A percentile compares a stretch with the other conserved stretches of the same genome.
phyloP scores from a whole-genome alignment of 768 basidiomycete genomes.

The Chiua virens region DNA sequence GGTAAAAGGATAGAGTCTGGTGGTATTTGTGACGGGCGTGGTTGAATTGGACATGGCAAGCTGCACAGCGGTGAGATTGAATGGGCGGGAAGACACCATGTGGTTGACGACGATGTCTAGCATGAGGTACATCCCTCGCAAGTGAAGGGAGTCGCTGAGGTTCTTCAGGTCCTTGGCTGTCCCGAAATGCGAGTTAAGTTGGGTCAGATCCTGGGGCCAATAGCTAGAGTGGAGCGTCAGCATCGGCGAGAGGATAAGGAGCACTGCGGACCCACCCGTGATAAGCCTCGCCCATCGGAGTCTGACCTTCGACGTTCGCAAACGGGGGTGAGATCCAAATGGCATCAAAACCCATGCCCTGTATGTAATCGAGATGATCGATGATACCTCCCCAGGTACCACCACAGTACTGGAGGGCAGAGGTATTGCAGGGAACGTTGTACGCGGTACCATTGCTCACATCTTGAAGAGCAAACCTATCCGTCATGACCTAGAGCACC shows the following conservation, averaged over 20 bases:
- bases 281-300: constrained; percentile 54
- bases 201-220: constrained; percentile 49
- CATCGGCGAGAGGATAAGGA: not conserved
- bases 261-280: constrained; percentile 41
- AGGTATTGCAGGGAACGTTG: constrained; percentile 44
- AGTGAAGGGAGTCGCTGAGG: constrained; percentile 47
- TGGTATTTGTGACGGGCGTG: constrained; percentile 17
- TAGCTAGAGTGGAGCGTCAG: constrained; percentile 35
- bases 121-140: constrained; percentile 59
- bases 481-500: constrained; percentile 45
- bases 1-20: constrained; percentile 31
- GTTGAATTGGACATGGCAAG: constrained; percentile 14
- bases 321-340: constrained; percentile 60
- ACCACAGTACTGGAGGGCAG: constrained; percentile 52
- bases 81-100: constrained; percentile 41
- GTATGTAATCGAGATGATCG: constrained; percentile 61
- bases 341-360: constrained; percentile 61
- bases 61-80: constrained; percentile 24
- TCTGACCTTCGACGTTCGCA: constrained; percentile 47
- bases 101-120: constrained; percentile 66
- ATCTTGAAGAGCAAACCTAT: constrained; percentile 56
- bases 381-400: constrained; percentile 55
- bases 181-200: constrained; percentile 56
- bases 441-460: constrained; percentile 27
- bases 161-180: constrained; percentile 48